Base-by-base conservation (phyloP, 768 basidiomycete genomes). In the Podaxis sp. region DNA sequence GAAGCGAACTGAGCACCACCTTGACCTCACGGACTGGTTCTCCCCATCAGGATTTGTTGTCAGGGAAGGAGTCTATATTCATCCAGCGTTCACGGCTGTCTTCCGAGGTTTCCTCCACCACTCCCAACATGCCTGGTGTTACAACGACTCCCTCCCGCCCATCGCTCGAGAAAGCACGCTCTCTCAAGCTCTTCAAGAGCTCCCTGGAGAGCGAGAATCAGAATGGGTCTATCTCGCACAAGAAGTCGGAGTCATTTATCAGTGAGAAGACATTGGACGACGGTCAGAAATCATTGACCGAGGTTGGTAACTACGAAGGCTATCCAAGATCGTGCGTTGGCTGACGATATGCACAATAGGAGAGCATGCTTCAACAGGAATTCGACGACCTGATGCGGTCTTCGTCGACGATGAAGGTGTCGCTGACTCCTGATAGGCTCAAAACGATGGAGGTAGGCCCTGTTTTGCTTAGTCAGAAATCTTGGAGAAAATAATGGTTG, bases 371-470 rank as follows among this genome's bases (percentile, higher is more conserved):
- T 67, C 78, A 84, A 59, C 87, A 90, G 63, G 91, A 96, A 71
- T 98, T 98, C 72, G 95, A 98, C 73, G 87, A 93, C 72, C 78
- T 98, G 73, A 89, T 98, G 86, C 86, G 85, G 55, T 93, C 91
- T 61, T 85, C 89, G 62, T 81, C 89, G 61, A 98, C 95, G 18
- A 91, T 97, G 90, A 97, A 93, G 71, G 88, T 98, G 67, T 96
- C 94, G 44, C 81, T 97, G 64, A 98, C 95, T 36, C 95, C 95
- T 59, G 94, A 97, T 77, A 83, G 95, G 57, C 79, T 98, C 60
- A 90, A 87, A 70, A 92, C 87, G 53, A 95, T 96, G 85, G 94
- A 97, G 82, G 95, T 95, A 75, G 69, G 84, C 79, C 40, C 64
- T 67, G 55, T 48, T 61, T 59, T 65, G 65, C 69, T 79, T 74